phyloP scores from a whole-genome alignment of 768 basidiomycete genomes.

The Tylopilus felleus region DNA sequence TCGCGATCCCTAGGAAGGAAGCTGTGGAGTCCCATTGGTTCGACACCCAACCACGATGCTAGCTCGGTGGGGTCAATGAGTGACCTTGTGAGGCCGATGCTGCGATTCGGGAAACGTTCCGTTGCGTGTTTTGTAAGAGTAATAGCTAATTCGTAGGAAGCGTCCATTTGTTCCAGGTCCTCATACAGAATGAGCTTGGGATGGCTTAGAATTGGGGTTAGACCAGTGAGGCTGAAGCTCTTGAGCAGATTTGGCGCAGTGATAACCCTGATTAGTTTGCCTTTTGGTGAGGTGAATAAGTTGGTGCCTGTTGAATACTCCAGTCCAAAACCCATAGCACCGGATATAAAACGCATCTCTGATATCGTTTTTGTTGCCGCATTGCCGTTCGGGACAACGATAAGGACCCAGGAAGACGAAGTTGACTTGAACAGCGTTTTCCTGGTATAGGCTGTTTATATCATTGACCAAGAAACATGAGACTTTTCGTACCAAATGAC shows the following conservation, averaged over 20 bases:
- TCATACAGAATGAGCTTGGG: constrained; percentile 77
- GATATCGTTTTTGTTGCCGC: constrained; percentile 53
- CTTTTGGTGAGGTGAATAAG: constrained; percentile 36
- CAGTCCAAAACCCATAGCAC: constrained; percentile 38
- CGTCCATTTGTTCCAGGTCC: constrained; percentile 78
- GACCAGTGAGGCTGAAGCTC: constrained; percentile 35
- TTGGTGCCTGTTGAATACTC: constrained; percentile 29
- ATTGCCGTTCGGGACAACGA: constrained; percentile 60
- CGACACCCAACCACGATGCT: constrained; percentile 79
- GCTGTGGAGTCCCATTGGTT: constrained; percentile 57
- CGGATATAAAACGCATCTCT: constrained; percentile 45
- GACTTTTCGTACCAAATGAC: constrained; percentile 60
- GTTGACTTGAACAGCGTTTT: constrained; percentile 45
- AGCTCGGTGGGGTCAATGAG: constrained; percentile 79
- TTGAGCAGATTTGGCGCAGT: constrained; percentile 52
- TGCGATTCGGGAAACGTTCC: constrained; percentile 60
- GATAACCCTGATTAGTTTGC: constrained; percentile 52
- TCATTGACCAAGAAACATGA: constrained; percentile 2
- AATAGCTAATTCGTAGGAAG: constrained; percentile 78
- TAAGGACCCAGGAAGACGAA: constrained; percentile 52
- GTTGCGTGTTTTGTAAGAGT: constrained; percentile 66
- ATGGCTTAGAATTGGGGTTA: constrained; percentile 26
- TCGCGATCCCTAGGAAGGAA: constrained; percentile 85
- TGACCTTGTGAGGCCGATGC: constrained; percentile 74
- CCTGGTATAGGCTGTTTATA: constrained; percentile 42